Base-by-base conservation (phyloP, 495 filamentous ascomycete genomes). In the Aspergillus biplanus region DNA sequence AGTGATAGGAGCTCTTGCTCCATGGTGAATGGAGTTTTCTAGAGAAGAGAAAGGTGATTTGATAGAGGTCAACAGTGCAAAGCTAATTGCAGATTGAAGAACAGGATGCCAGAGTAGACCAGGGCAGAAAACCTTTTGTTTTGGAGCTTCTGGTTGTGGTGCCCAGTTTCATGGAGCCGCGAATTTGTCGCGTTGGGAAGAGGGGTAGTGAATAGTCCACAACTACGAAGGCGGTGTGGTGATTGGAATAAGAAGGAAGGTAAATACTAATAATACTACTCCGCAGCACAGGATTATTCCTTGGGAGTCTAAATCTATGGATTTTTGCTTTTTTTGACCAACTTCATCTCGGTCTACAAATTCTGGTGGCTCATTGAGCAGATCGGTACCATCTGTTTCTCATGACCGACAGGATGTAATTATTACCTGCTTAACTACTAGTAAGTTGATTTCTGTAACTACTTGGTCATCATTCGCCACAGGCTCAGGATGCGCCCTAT, bases 1-100 rank as follows among this genome's bases (percentile, higher is more conserved):
- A 96, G 82, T 67, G 85, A 84, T 65, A 92, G 85, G 66, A 97
- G 85, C 75, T 92, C 85, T 79, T 93, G 89, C 83, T 96, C 92
- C 91, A 93, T 93, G 63, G 61, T 77, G 71, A 59, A 61, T 54
- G 60, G 63, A 62, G 21, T 27, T 27, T 27, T 27, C 21, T 27
- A 27, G 21, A 27, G 21, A 27, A 27, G 21, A 27, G 21, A 27
- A 2, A 27, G 21, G 21, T 27, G 21, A 27, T 27, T 27, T 27
- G 21, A 27, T 27, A 27, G 21, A 27, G 21, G 21, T 27, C 21
- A 27, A 27, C 21, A 27, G 21, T 27, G 21, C 21, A 27, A 27
- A 27, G 21, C 21, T 27, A 27, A 27, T 27, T 27, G 21, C 21
- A 27, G 21, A 27, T 27, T 27, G 21, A 27, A 48, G 31, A 21